Conservation (phyloP, 352 stramenopile genomes). For the Globisporangium camurandrum region DNA sequence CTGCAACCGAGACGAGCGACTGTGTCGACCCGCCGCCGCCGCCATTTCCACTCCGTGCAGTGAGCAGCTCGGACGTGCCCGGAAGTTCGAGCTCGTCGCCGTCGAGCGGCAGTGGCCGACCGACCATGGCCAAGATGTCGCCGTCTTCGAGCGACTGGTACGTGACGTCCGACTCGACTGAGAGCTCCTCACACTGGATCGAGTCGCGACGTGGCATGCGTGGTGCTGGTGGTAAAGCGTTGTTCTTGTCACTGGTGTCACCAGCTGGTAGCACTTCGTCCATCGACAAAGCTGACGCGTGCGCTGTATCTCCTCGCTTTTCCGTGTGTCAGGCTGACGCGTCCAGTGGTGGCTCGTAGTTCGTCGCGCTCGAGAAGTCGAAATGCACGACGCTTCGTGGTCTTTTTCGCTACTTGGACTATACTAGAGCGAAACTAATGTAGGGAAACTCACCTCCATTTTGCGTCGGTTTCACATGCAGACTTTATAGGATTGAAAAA, state of each 20-base stretch:
- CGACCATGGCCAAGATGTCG: slow-evolving; percentile 13
- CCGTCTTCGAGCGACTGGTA: slow-evolving; percentile 40
- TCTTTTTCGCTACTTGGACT: too few species aligned
- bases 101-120: slow-evolving; percentile 3
- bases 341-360: too few species aligned
- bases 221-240: not conserved
- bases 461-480: too few species aligned
- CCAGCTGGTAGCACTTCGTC: slow-evolving; percentile 11
- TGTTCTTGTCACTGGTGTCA: too few species aligned
- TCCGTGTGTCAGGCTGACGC: too few species aligned
- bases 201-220: slow-evolving; percentile 19
- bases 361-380: too few species aligned
- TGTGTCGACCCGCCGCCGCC: slow-evolving; percentile 3
- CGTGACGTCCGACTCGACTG: slow-evolving; percentile 32
- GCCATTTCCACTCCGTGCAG: too few species aligned
- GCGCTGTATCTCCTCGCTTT: not conserved
- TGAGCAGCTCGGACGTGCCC: not conserved
- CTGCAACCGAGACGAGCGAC: slow-evolving; percentile 10
- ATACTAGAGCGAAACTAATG: too few species aligned
- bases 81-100: not conserved
- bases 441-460: too few species aligned
- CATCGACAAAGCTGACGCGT: not conserved
- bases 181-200: slow-evolving; percentile 30
- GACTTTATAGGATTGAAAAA: too few species aligned
- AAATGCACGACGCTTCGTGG: too few species aligned